These are phyloP conservation scores for Aspergillus fructus DNA, from an alignment of 2,329 filamentous ascomycete genomes.

Conservation along the genomic window DNA sequence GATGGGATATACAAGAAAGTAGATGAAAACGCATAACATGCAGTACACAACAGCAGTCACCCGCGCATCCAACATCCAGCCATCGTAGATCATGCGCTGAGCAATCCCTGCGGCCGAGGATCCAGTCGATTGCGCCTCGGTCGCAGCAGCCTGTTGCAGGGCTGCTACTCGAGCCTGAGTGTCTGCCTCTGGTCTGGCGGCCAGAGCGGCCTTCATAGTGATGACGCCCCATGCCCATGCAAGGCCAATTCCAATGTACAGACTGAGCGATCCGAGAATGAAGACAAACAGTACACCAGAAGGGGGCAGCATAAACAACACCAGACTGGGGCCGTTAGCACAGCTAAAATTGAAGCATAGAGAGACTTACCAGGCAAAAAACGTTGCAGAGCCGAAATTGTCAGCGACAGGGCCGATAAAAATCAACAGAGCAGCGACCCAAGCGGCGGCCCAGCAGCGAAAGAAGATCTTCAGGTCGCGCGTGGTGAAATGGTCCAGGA, in stretches of 20 bases:
- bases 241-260: slow-evolving; percentile 48
- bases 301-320: slow-evolving; percentile 49
- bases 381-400: slow-evolving; percentile 46
- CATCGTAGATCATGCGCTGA: slow-evolving; percentile 42
- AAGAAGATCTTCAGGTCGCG: slow-evolving; percentile 49
- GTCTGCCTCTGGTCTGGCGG: slow-evolving; percentile 41
- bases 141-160: slow-evolving; percentile 32
- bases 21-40: slow-evolving; percentile 48
- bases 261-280: slow-evolving; percentile 43
- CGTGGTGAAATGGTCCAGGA: slow-evolving; percentile 47
- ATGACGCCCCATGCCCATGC: slow-evolving; percentile 54
- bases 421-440: slow-evolving; percentile 49
- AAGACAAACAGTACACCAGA: slow-evolving; percentile 49
- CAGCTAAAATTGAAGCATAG: rapidly evolving
- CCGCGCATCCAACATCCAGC: slow-evolving; percentile 50
- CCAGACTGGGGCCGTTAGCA: slow-evolving; percentile 20
- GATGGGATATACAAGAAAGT: slow-evolving; percentile 30
- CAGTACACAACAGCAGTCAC: slow-evolving; percentile 39
- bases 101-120: slow-evolving; percentile 28
- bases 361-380: slow-evolving; percentile 35
- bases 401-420: slow-evolving; percentile 47
- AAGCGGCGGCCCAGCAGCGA: slow-evolving; percentile 49
- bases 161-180: slow-evolving; percentile 35
- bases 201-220: slow-evolving; percentile 50
- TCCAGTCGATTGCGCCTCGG: slow-evolving; percentile 30